Base-by-base conservation (phyloP, 208 protist genomes). In the Kentomonas sorsogonicus region DNA sequence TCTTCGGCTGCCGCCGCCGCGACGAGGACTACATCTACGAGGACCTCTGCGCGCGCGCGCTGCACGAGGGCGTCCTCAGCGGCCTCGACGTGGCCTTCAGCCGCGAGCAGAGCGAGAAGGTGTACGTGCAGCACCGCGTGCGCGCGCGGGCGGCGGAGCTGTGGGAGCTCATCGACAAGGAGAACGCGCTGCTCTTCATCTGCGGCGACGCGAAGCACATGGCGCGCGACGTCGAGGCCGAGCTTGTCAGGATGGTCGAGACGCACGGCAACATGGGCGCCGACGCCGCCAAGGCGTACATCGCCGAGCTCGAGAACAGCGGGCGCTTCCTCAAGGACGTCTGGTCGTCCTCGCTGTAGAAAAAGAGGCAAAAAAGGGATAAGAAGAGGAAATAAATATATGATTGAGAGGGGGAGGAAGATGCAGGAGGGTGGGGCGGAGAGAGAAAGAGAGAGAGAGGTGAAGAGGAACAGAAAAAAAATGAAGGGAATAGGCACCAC, bases 61-160 rank as follows among this genome's bases (percentile, higher is more conserved):
- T 93, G 16, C 54, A 69, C 27, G 74, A 94, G 44, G 77, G 74
- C 16, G 63, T 80, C 23, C 62, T 97, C 15, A 74, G 72, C 13
- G 64, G 62, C 25, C 60, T 92, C 3, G 81, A 93, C 61, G 80
- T 89, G 22, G 86, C 86, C 43, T 93, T 86, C 73, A 94, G 86
- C 39, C 80, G 88, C 26, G 84, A 93, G 25, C 74, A 89, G 43
- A 53, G 48, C 10, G 53, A 89, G 46, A 94, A 88, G 68, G 67
- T 94, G 4, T 97, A 97, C 63, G 90, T 97, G 25, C 93, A 97
- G 70, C 77, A 97, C 70, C 79, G 77, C 27, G 15, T 97, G n/a
- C 66, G 66, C 55, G 72, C 69, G 31, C 70, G 77, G 16, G 70
- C 55, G 11, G 34, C 63, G 33, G 74, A 87, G 66, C 57, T 95